A percentile compares a stretch with the other conserved stretches of the same genome.
These are phyloP conservation scores for Dalbergia cultrata DNA, from an alignment of 306 rosid genomes.

Conservation along the genomic window DNA sequence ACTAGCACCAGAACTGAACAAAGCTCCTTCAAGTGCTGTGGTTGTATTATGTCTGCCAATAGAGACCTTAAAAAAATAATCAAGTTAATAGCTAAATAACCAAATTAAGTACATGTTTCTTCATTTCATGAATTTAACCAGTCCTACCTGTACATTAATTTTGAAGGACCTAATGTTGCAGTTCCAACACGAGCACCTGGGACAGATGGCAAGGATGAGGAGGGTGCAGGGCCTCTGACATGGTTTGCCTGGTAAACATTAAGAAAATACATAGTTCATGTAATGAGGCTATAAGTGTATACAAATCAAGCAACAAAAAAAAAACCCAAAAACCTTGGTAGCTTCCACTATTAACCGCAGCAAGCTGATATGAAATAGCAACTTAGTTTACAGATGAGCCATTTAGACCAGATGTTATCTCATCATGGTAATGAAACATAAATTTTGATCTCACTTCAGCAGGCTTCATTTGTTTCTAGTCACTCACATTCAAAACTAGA, in stretches of 20 bases:
- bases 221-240: constrained; percentile 65
- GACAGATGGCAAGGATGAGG: constrained; percentile 65
- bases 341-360: constrained; percentile 38
- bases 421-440: constrained; percentile 35
- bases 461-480: constrained; percentile 15
- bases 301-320: constrained; percentile 28
- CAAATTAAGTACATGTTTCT: constrained; percentile 16
- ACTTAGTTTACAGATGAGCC: constrained; percentile 1
- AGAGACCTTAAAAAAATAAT: constrained; percentile 79
- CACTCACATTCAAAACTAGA: constrained; percentile 30
- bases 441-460: not conserved
- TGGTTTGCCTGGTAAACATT: constrained; percentile 73
- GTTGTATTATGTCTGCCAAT: constrained; percentile 96
- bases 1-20: constrained; percentile 92
- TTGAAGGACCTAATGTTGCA: constrained; percentile 82
- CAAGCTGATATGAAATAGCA: constrained; percentile 28
- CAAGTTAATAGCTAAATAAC: constrained; percentile 48
- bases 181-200: constrained; percentile 77
- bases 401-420: constrained; percentile 23
- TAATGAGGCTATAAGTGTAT: not conserved
- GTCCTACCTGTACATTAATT: constrained; percentile 86
- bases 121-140: constrained; percentile 40
- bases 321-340: not conserved
- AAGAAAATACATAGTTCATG: constrained; percentile 27
- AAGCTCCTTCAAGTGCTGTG: constrained; percentile 93